These are phyloP conservation scores for Fraxinus cuspidata DNA, from an alignment of 257 asterid genomes.

Conservation along the genomic window DNA sequence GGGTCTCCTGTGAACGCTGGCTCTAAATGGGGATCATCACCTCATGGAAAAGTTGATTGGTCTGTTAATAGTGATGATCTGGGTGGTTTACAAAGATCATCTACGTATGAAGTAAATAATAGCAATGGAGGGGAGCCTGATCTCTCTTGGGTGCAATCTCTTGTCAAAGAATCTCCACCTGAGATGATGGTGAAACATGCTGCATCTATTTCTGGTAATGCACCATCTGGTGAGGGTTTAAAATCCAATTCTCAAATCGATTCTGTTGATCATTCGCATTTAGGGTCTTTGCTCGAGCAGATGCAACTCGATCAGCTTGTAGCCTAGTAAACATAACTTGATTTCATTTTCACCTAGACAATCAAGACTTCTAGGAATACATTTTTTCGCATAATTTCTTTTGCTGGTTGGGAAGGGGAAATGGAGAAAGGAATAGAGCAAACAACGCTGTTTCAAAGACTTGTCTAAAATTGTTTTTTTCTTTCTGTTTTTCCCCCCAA, in stretches of 20 bases:
- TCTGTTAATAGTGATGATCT: constrained; percentile 59
- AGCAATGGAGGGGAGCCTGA: constrained; percentile 73
- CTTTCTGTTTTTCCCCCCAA: not conserved
- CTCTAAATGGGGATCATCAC: constrained; percentile 78
- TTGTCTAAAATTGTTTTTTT: constrained; percentile 25
- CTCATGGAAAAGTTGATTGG: constrained; percentile 69
- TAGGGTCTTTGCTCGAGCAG: constrained; percentile 95
- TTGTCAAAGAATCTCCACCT: constrained; percentile 90
- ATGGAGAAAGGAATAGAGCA: constrained; percentile 13
- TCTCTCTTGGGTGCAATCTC: constrained; percentile 92
- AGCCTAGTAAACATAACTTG: constrained; percentile 44
- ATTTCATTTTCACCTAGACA: constrained; percentile 49
- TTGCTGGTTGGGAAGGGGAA: constrained; percentile 32
- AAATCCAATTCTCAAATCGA: constrained; percentile 55
- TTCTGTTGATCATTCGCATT: constrained; percentile 66
- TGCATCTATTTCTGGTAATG: constrained; percentile 49
- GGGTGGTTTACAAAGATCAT: constrained; percentile 41
- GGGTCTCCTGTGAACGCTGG: constrained; percentile 58
- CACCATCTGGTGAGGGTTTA: constrained; percentile 81
- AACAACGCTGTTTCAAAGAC: constrained; percentile 28
- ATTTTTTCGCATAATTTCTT: constrained; percentile 46
- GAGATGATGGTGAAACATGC: constrained; percentile 73
- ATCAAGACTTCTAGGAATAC: constrained; percentile 44
- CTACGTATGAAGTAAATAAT: constrained; percentile 38
- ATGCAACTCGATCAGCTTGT: constrained; percentile 90